Percentiles rank a stretch among this genome's conserved stretches.
These are phyloP conservation scores for Phaeophleospora eucalypticola DNA, from an alignment of 2,329 filamentous ascomycete genomes.

Conservation along the genomic window DNA sequence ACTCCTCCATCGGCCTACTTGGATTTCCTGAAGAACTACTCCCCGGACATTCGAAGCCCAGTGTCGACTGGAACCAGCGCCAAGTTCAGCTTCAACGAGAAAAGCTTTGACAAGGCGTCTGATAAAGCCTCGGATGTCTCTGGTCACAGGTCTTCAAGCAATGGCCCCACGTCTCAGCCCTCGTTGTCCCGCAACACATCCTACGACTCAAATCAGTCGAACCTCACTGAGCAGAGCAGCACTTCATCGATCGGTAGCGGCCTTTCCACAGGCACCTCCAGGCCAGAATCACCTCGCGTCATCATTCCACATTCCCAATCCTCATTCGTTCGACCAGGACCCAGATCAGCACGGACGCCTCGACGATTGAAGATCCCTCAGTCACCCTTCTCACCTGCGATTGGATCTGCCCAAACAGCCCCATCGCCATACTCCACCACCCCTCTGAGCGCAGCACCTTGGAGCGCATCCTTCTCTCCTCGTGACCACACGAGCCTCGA, in stretches of 20 bases:
- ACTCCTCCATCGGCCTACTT: slow-evolving; percentile 86
- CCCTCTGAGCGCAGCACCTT: slow-evolving; percentile 33
- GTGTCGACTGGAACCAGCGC: slow-evolving; percentile 55
- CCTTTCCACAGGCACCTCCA: slow-evolving; percentile 10
- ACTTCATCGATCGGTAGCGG: slow-evolving; percentile 18
- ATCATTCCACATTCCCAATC: slow-evolving; percentile 43
- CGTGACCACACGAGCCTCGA: slow-evolving; percentile 57
- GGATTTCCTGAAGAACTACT: slow-evolving; percentile 85
- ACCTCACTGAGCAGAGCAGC: slow-evolving; percentile 10
- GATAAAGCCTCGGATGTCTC: slow-evolving; percentile 23
- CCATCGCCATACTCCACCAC: slow-evolving; percentile 67
- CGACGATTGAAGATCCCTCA: slow-evolving; percentile 71
- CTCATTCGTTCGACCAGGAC: slow-evolving; percentile 49
- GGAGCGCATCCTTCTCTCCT: slow-evolving; percentile 53
- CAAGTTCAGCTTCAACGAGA: slow-evolving; percentile 46
- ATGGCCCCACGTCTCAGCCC: slow-evolving; percentile 28
- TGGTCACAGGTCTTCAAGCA: slow-evolving; percentile 32
- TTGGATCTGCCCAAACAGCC: slow-evolving; percentile 30
- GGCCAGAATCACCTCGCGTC: slow-evolving; percentile 38
- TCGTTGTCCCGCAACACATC: slow-evolving; percentile 34
- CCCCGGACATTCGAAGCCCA: slow-evolving; percentile 65
- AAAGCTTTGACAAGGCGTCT: slow-evolving; percentile 28
- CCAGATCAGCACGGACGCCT: slow-evolving; percentile 56
- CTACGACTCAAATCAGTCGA: slow-evolving; percentile 24
- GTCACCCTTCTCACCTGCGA: slow-evolving; percentile 62